Base-by-base conservation (phyloP, 257 asterid species). In the Verbena officinalis region DNA sequence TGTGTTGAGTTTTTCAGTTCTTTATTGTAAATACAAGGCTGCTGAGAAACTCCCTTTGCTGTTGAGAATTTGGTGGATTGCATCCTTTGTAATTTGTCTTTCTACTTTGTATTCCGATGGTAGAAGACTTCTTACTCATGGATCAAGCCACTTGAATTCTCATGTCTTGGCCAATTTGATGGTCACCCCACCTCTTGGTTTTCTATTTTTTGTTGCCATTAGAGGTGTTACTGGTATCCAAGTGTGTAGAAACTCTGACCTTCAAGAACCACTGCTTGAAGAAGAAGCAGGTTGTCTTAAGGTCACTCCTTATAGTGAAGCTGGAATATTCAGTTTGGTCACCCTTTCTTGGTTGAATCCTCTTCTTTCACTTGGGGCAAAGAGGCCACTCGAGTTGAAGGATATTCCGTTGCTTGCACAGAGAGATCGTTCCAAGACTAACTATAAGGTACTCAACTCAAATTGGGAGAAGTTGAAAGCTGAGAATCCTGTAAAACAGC, bases 261-360 rank as follows among this genome's bases (percentile, higher is more conserved):
- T 90, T 59, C 95, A 77, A 39, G 82, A 74, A 59, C 83, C 85
- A 4, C 62, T 82, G 48, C 76, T 81, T 21, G 95, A 90, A 72
- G 99, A 90, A 80, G 98, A 91, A 61, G 85, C 95, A 4, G 97
- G 95, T 39, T 84, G 95, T 82, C 99, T 83, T 67, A 90, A 71
- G 72, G 95, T 94, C 53, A 94, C 95, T 40, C 96, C 97, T 20
- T 94, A 86, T 46, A 73, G 78, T 66, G 94, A 94, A 59, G 99
- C 99, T 59, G 95, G 99, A 5, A 9, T 94, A 70, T 76, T 90
- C 52, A 90, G 99, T 75, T 81, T 94, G 77, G 83, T 73, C 61
- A 84, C 96, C 63, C 95, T 94, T 68, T 94, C 97, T 50, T 94
- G 99, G 99, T 64, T 94, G 78, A 88, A 87, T 68, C 97, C 95